Evolutionary conservation across 2,329 filamentous ascomycete species (phyloP), one percentile per base, ranked within the genome.

Genomic region (Cladosporium velox): DNA sequence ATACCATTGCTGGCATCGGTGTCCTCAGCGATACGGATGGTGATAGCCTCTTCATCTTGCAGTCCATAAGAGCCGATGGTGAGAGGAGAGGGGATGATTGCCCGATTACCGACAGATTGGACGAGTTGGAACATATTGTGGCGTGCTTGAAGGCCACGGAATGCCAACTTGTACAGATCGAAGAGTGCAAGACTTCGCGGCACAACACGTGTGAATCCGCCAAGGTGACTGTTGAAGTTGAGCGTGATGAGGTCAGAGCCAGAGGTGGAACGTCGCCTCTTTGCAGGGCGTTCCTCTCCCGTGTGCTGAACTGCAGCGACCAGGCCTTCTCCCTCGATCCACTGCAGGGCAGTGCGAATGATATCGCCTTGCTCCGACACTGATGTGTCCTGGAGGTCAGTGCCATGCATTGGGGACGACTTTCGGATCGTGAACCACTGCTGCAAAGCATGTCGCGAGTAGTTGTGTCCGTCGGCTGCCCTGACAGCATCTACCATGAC

Each of bases 401-500:
- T 67, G 6, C 76, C 75, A 2, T 75, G 77, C 52, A 74, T 69
- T 4, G 77, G 78, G 0, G 76, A 78, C 4, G 69, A 71, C 10
- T 70, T 68, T 24, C 73, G 70, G 15, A 73, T 72, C 11, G 70
- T 59, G 52, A 78, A 78, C 77, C 77, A 79, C 58, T 73, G 69
- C 62, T 72, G 64, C 15, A 79, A 77, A 34, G 76, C 73, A 21
- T 70, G 66, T n/a, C 74, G 70, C 52, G 77, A 75, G 59, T 78
- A 80, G 0, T 70, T 76, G 64, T 74, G 73, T 0, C 71, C 70
- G 60, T 79, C 77, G 2, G 67, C 62, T 3, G 77, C 74, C 1
- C 51, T 68, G 18, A 79, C 78, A 4, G 78, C 75, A 65, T 79
- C 75, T 47, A 74, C 65, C 69, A 79, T 75, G 21, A 77, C 26